Conservation (phyloP, 768 basidiomycete species). For the Tulasnella sp. region DNA sequence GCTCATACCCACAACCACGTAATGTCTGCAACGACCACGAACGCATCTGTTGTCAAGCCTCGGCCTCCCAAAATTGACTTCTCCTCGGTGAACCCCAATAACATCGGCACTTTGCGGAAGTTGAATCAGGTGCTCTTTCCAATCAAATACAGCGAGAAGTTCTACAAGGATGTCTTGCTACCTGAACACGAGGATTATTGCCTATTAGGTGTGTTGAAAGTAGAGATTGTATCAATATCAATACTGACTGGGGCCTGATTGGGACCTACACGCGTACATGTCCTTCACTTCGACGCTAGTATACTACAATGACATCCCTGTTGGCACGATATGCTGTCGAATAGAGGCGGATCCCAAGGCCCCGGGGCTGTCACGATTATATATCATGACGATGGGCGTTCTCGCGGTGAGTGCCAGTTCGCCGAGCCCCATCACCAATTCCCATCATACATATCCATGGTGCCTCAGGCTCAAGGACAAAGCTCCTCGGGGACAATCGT, state of each 20-base stretch:
- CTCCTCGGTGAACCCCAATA: constrained; percentile 62
- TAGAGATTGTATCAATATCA: background rate
- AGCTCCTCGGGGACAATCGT: no score
- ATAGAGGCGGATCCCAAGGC: constrained; percentile 40
- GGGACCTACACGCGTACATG: background rate
- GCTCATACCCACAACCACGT: background rate
- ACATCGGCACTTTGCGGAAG: constrained; percentile 52
- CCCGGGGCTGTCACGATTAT: constrained; percentile 48
- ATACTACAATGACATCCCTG: constrained; percentile 87
- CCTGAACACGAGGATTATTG: constrained; percentile 78
- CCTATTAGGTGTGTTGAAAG: constrained; percentile 58
- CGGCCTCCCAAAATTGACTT: constrained; percentile 37
- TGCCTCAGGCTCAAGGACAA: no score
- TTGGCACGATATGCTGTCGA: constrained; percentile 80
- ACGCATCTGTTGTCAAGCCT: background rate
- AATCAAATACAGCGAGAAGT: constrained; percentile 78
- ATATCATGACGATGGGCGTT: constrained; percentile 88
- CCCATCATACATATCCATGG: no score
- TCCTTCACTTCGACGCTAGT: constrained; percentile 35
- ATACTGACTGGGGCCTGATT: background rate
- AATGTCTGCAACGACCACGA: background rate
- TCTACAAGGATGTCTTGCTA: constrained; percentile 68
- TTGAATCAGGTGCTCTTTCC: constrained; percentile 75
- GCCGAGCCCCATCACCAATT: background rate
- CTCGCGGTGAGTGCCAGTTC: constrained; percentile 51